Base-by-base conservation (phyloP, 23 red algal genomes). In the Chondrus crispus region DNA sequence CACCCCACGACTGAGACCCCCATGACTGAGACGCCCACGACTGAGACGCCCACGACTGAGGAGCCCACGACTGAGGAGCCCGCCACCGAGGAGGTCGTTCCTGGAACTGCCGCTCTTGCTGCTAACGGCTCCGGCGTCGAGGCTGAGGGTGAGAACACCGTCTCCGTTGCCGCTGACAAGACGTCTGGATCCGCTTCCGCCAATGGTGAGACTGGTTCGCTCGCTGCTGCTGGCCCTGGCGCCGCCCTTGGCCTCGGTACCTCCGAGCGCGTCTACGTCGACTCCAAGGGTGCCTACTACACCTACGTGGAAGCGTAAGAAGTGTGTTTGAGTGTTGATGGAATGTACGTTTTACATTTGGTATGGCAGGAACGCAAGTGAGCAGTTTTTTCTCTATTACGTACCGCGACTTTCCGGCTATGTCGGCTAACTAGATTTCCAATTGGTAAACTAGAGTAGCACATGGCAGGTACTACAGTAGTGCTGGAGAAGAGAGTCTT, bases 101-200 rank as follows among this genome's bases (percentile, higher is more conserved):
- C n/a, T 32, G 87, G 87, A 32, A 75, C 87, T 44, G 87, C 87
- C 39, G 87, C 87, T 46, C 24, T 90, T 48, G 51, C 87, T 39
- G 11, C 72, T 30, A 69, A 90, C 26, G 87, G 87, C 4, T 79
- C 87, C 19, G 73, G 33, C 48, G 87, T 90, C 39, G 50, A 63
- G 36, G 71, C 74, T 81, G 87, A 90, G 42, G 87, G 87, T 78
- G 87, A 90, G 71, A 90, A 79, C 72, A 79, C 87, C 49, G 74
- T 90, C 4, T 90, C 87, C 45, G 87, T 58, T 33, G 87, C 87
- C 39, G 71, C 87, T 45, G 87, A 90, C 37, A 13, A 30, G 18
- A 41, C 40, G 39, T 90, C 87, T 71, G 87, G 87, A 7, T 47
- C 87, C 40, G 70, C 87, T 22, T 90, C 87, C 38, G 87, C 87